These are phyloP conservation scores for Lathyrus aphaca DNA, from an alignment of 306 rosid species.

Conservation along the genomic window DNA sequence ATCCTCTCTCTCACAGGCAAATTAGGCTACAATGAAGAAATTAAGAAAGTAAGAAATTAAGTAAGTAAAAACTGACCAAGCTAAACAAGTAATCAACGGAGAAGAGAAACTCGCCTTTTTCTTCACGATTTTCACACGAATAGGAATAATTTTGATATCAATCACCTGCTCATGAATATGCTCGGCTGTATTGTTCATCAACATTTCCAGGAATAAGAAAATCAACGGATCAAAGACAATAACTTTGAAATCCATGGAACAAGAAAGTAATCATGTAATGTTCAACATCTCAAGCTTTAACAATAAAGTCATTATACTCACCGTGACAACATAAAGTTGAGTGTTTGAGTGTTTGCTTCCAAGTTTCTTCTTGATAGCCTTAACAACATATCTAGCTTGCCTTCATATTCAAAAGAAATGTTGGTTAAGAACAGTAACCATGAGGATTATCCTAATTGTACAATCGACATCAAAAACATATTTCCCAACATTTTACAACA, in stretches of 20 bases:
- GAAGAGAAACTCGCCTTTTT: slow-evolving; percentile 71
- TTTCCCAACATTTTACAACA: slow-evolving; percentile 26
- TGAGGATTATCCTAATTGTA: slow-evolving; percentile 28
- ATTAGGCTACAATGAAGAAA: slow-evolving; percentile 70
- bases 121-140: slow-evolving; percentile 91
- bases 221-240: slow-evolving; percentile 39
- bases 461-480: slow-evolving; percentile 15
- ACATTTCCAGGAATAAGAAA: slow-evolving; percentile 89
- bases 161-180: slow-evolving; percentile 82
- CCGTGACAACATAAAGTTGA: slow-evolving; percentile 83
- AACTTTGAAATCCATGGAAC: slow-evolving; percentile 26
- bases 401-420: slow-evolving; percentile 50
- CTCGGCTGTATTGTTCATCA: slow-evolving; percentile 95
- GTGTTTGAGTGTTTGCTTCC: slow-evolving; percentile 71
- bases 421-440: slow-evolving; percentile 20
- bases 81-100: slow-evolving; percentile 11
- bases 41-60: neutral
- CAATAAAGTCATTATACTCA: slow-evolving; percentile 46
- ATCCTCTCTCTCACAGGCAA: slow-evolving; percentile 83
- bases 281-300: neutral
- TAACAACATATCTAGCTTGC: slow-evolving; percentile 74
- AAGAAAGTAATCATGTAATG: slow-evolving; percentile 28
- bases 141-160: slow-evolving; percentile 71
- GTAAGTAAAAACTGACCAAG: slow-evolving; percentile 21
- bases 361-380: slow-evolving; percentile 80